Evolutionary conservation across 495 filamentous ascomycete genomes (phyloP).

Genomic region (Lophiostoma macrostomum): DNA sequence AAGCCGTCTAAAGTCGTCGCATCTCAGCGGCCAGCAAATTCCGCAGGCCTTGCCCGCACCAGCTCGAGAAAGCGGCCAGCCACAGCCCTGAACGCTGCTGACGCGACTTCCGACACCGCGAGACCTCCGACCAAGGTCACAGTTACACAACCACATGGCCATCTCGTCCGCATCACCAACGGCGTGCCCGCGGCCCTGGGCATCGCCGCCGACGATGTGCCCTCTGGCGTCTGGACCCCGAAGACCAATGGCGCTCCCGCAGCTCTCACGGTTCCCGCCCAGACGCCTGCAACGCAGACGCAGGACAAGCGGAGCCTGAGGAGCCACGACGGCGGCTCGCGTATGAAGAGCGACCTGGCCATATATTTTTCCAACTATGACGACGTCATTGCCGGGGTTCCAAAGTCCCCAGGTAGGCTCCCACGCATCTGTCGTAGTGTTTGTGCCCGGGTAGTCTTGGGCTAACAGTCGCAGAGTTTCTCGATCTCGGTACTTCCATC

Average conservation of each 20-base stretch:
- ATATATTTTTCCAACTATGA: conserved; percentile 89
- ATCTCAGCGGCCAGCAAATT: background rate
- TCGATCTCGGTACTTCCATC: conserved; percentile 60
- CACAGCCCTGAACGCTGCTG: conserved; percentile 11
- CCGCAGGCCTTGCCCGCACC: conserved; percentile 6
- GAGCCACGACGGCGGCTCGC: conserved; percentile 47
- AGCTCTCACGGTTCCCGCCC: conserved; percentile 14
- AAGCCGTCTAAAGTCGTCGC: background rate
- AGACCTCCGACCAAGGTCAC: conserved; percentile 40
- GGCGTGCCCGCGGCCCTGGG: conserved; percentile 33
- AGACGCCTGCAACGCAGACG: conserved; percentile 1
- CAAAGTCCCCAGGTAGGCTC: conserved; percentile 74
- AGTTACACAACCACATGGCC: conserved; percentile 37
- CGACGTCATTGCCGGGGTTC: conserved; percentile 78
- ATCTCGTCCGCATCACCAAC: conserved; percentile 38
- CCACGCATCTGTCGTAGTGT: conserved; percentile 35
- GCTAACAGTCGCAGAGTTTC: conserved; percentile 47
- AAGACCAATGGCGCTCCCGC: conserved; percentile 7
- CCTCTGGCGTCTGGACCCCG: conserved; percentile 26
- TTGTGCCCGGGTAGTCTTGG: background rate
- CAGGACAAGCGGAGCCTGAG: conserved; percentile 44
- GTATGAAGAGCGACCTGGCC: conserved; percentile 83
- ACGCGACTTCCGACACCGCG: conserved; percentile 16
- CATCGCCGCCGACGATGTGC: conserved; percentile 30
- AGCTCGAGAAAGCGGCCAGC: conserved; percentile 26